Evolutionary conservation across 1,284 basidiomycete genomes (phyloP), one percentile per base, ranked within the genome.

Genomic region (Apiotrichum brassicae): DNA sequence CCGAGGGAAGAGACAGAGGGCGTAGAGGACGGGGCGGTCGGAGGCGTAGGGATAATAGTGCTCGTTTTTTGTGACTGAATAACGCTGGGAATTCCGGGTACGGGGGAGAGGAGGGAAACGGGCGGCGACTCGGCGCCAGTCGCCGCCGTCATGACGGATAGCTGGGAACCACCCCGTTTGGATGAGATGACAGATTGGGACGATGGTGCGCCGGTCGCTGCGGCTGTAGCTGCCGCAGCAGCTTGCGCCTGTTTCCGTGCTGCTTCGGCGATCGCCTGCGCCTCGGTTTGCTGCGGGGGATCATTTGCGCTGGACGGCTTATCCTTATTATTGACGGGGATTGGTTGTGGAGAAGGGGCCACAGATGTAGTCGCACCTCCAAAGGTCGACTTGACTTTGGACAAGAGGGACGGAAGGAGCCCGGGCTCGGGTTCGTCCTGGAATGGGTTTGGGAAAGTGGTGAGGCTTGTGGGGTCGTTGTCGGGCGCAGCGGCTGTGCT

Each of bases 331-430:
- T 12, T 7, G 7, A 16, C n/a, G 23, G n/a, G 9, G 8, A 18
- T 16, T 4, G 39, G 33, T 14, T 32, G 20, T 13, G 43, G 13
- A 22, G 43, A 28, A 8, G 28, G 7, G 16, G 38, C 16, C 23
- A 13, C 22, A 12, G 13, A n/a, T 16, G 53, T 32, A 3, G 61
- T 47, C 18, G 59, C 34, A 6, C 60, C 52, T 1, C 59, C 45
- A 48, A 74, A 72, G 0, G 69, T 68, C 41, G 64, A 66, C 49
- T 72, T 70, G 48, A 74, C 69, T 46, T 71, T 73, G 6, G 70
- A 71, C 28, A 74, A 54, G 14, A 74, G 40, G 14, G 65, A 53
- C 3, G 71, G 70, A 8, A 74, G 56, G n/a, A 73, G 58, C 3
- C 67, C 70, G 28, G 66, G 66, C 54, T 74, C 72, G 14, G 65